Base-by-base conservation (phyloP, 2,329 filamentous ascomycete genomes). In the Fusarium sp. region DNA sequence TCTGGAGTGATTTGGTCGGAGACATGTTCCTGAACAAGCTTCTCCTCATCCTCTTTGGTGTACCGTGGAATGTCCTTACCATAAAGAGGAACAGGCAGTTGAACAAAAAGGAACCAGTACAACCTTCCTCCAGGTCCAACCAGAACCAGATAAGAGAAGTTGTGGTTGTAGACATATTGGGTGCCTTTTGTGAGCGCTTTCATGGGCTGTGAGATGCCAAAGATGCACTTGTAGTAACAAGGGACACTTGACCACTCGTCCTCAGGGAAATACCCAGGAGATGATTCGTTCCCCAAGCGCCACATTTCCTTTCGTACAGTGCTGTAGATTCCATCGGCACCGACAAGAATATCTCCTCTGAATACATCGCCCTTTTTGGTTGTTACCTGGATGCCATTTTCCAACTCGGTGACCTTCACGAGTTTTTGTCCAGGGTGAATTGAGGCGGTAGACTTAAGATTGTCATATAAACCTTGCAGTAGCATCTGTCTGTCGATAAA, bases 271-370 rank as follows among this genome's bases (percentile, higher is more conserved):
- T 62, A 65, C 1, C 50, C 57, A 0, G 68, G 67, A 0, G 45
- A 46, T 2, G 15, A 12, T 11, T 65, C 7, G 1, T 59, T 58
- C 1, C 52, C 65, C 0, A 70, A 23, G n/a, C 47, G 63, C 62
- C 62, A 62, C 75, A 77, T 77, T 28, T 78, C 75, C 6, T 62
- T 43, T 7, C 81, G 69, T 2, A 80, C 71, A 0, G 59, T 65
- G 64, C 81, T 82, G 55, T 81, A 74, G 19, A 82, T 74, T 2
- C 81, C 81, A 44, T 83, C 81, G 1, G 78, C 76, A 0, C 81
- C 79, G 0, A 82, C 70, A 0, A 82, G 65, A 0, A 82, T 62
- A 19, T 76, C 71, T 1, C 78, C 80, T 1, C 62, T 38, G 36
- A 76, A 77, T 0, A 58, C 8, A 42, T 7, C 62, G 53, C n/a